Base-by-base conservation (phyloP, 306 rosid species). In the Bauhinia variegata region DNA sequence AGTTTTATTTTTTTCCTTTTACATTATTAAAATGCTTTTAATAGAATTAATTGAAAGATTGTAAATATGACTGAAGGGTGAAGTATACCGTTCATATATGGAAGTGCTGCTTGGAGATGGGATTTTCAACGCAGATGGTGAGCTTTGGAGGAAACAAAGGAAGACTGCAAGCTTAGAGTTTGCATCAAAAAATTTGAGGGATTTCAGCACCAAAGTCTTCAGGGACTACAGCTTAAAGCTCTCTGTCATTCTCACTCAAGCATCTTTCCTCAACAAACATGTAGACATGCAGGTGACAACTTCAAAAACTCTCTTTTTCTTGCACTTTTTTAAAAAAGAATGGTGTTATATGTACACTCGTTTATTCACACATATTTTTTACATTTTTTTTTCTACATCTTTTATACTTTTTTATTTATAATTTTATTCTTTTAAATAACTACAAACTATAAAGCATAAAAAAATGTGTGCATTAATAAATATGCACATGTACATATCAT, bases 71-170 rank as follows among this genome's bases (percentile, higher is more conserved):
- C 18, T 84, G 75, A 70, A 89, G 97, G 99, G 99, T 57, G 85
- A 85, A 72, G 83, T 79, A 42, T 93, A 93, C 58, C 97, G 82
- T 77, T 90, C 96, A 4, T 93, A 88, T 47, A 93, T 93, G 97
- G 85, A 90, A 80, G 99, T 88, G 8, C 79, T 93, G 39, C 99
- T 93, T 2, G 99, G 97, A 77, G 91, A 88, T 72, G 98, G 99
- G 46, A 93, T 90, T 53, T 90, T 93, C 61, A 93, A 93, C 59
- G 88, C 72, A 48, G 99, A 93, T 55, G 99, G 99, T 2, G 96
- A 88, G 66, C 74, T 60, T 39, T 93, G 97, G 98, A 89, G 80
- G 85, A 90, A 78, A 61, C 99, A 90, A 56, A 88, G 99, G 63
- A 93, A 90, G 72, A 93, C 97, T 7, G 95, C 95, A 9, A 88